phyloP scores from a whole-genome alignment of 73 alveolate genomes.

The Paramecium tetraurelia region DNA sequence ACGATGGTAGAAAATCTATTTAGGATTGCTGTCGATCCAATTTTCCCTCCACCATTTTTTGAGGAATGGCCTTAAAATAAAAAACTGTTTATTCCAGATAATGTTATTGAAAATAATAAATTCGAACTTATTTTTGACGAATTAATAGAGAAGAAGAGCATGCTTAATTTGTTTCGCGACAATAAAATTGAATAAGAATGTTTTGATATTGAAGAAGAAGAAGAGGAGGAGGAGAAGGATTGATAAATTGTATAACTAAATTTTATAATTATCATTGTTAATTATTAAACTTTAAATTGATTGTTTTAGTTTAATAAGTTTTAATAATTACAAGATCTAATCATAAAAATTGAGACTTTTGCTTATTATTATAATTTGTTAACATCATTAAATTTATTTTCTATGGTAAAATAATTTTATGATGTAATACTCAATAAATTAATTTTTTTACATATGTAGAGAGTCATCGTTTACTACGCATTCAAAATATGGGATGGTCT shows the following conservation, averaged over 20 bases:
- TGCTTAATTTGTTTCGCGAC: slow-evolving; percentile 19
- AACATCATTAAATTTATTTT: neutral
- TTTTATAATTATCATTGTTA: neutral
- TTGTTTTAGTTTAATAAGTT: neutral
- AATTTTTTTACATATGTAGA: neutral
- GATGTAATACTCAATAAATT: neutral
- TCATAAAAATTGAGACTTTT: neutral
- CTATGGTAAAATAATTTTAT: neutral
- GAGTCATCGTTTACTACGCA: neutral
- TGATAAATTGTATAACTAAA: neutral
- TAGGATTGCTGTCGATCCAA: slow-evolving; percentile 59
- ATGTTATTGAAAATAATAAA: slow-evolving; percentile 40
- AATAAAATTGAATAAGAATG: slow-evolving; percentile 49
- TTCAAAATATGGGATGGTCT: slow-evolving; percentile 10
- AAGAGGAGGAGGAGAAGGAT: slow-evolving; percentile 4
- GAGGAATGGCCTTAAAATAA: slow-evolving; percentile 57
- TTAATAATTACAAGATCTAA: neutral
- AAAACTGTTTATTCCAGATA: slow-evolving; percentile 56
- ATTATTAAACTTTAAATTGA: neutral
- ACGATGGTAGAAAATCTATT: slow-evolving; percentile 58
- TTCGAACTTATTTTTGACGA: slow-evolving; percentile 60
- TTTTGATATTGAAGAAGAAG: slow-evolving; percentile 60
- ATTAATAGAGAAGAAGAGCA: neutral
- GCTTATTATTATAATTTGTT: neutral
- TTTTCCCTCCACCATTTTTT: slow-evolving; percentile 59